Evolutionary conservation across 768 basidiomycete species (phyloP).

Genomic region (Trametes cingulata): DNA sequence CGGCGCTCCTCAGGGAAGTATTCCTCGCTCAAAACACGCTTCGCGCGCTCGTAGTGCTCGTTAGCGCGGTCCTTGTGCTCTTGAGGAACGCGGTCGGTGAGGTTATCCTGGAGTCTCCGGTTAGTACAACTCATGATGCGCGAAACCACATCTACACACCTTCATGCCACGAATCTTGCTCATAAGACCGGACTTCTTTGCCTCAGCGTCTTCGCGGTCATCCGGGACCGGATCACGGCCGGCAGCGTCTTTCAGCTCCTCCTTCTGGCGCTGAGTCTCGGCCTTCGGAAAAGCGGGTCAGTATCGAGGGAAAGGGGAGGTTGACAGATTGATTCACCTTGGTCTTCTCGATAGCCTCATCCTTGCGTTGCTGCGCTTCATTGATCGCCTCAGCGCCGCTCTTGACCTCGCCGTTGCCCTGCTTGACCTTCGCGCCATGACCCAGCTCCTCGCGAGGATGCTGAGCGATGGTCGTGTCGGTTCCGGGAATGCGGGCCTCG

Average conservation of each 20-base stretch:
- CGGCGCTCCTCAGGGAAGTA: conserved; percentile 89
- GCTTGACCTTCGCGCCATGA: conserved; percentile 35
- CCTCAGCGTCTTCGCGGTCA: conserved; percentile 38
- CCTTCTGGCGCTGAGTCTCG: conserved; percentile 24
- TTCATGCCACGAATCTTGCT: conserved; percentile 34
- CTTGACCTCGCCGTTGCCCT: conserved; percentile 37
- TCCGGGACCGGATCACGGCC: conserved; percentile 33
- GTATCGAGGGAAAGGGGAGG: background rate
- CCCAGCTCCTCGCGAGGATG: conserved; percentile 52
- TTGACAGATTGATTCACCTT: conserved; percentile 1
- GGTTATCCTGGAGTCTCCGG: no score
- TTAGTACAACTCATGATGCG: no score
- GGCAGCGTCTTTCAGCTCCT: conserved; percentile 24
- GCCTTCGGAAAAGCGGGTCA: background rate
- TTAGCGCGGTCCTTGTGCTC: conserved; percentile 61
- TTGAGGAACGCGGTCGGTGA: conserved; percentile 63
- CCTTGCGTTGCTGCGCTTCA: conserved; percentile 21
- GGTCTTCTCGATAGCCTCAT: conserved; percentile 17
- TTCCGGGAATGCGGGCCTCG: conserved; percentile 46
- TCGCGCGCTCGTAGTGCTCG: conserved; percentile 57
- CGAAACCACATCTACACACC: conserved; percentile 21
- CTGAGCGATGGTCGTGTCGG: conserved; percentile 44
- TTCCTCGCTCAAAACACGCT: conserved; percentile 74
- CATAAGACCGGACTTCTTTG: conserved; percentile 39
- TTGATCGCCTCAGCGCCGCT: conserved; percentile 29